Evolutionary conservation across 2,329 filamentous ascomycete species (phyloP), one percentile per base, ranked within the genome.

Genomic region (Metarhizium guizhouense): DNA sequence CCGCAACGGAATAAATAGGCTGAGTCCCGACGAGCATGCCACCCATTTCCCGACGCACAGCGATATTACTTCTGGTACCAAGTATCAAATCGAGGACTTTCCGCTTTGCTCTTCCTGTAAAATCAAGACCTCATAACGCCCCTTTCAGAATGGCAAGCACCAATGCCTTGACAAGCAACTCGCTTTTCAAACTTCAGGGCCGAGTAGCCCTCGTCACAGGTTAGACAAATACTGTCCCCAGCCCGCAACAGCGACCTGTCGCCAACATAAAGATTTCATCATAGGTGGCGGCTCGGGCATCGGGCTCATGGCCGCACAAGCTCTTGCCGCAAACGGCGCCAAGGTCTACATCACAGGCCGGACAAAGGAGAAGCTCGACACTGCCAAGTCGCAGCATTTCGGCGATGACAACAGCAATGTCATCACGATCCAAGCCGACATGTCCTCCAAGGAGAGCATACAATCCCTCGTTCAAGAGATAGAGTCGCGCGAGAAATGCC

Each of bases 341-440:
- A 86, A 80, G 59, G 86, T 89, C 6, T 89, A 88, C 73, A 85
- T 90, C 59, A 83, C 82, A 29, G 85, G 86, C 36, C 82, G 81
- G 16, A 83, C 81, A 47, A 72, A 75, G 30, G 84, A 83, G 63
- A 85, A 86, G 64, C 74, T 86, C 51, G 81, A 84, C 18, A 79
- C 72, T 36, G 79, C 82, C 2, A 81, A 81, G 49, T 68, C 84
- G 55, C 81, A 78, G 52, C 82, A 82, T 59, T 73, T 81, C 34
- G 76, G 80, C 61, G 76, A 73, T 56, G 66, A 73, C 42, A 70
- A 75, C 40, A 82, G 82, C 55, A 76, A 76, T 47, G 84, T 87
- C 48, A 73, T 85, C 57, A 74, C 78, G 20, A 78, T 88, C 29
- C 74, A 74, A 1, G 83, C 79, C 38, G 84, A 89, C 63, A 75